phyloP scores from a whole-genome alignment of 2,329 filamentous ascomycete species.

The Trichoderma koningiopsis region DNA sequence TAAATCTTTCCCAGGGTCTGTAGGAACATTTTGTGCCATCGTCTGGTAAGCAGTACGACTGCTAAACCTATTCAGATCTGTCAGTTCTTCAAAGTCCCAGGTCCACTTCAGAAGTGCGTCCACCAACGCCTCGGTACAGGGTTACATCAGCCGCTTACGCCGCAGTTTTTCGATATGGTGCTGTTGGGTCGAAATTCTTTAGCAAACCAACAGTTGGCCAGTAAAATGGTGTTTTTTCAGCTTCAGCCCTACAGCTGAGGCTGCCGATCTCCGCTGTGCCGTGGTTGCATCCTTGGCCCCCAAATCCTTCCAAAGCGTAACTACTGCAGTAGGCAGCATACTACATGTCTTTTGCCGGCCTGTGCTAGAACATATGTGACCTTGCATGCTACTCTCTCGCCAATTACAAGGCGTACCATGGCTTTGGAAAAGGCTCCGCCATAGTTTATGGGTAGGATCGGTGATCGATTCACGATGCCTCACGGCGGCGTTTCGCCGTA shows the following conservation, averaged over 20 bases:
- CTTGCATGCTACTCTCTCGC: constrained; percentile 20
- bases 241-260: constrained; percentile 24
- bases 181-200: background rate
- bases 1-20: background rate
- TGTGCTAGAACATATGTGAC: constrained; percentile 20
- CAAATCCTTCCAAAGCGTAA: constrained; percentile 23
- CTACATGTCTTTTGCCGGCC: background rate
- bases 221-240: constrained; percentile 22
- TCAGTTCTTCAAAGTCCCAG: background rate
- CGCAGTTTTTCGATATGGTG: background rate
- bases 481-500: constrained; percentile 1
- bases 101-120: background rate
- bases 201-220: constrained; percentile 13
- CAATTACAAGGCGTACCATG: constrained; percentile 21
- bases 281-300: constrained; percentile 27
- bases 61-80: background rate
- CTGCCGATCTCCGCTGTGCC: constrained; percentile 26
- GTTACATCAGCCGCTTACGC: background rate
- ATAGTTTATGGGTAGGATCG: constrained; percentile 8
- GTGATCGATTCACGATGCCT: constrained; percentile 15
- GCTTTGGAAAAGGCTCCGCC: constrained; percentile 14
- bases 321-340: constrained; percentile 17
- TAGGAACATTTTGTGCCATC: constrained; percentile 2
- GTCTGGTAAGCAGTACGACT: background rate
- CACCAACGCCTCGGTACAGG: background rate